These are phyloP conservation scores for Suhomyces sp. DNA, from an alignment of 805 yeast genomes.

Conservation along the genomic window DNA sequence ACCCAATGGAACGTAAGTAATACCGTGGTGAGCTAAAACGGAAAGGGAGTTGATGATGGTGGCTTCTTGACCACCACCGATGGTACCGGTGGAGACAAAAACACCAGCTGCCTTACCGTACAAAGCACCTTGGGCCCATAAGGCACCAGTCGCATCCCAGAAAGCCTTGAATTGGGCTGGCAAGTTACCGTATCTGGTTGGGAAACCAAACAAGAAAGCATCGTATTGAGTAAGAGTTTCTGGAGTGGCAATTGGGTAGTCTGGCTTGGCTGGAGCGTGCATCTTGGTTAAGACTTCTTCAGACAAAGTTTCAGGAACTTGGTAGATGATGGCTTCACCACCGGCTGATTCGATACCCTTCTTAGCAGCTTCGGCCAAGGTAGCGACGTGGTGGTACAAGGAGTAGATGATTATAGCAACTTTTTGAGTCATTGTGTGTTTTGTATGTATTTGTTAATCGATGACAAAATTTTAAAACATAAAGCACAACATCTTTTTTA, in stretches of 20 bases:
- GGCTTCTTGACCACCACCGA: slow-evolving; percentile 81
- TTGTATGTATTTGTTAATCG: neutral
- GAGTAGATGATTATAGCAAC: slow-evolving; percentile 58
- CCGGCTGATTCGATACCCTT: slow-evolving; percentile 72
- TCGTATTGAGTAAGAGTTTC: slow-evolving; percentile 64
- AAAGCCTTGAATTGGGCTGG: slow-evolving; percentile 78
- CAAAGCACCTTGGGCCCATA: slow-evolving; percentile 74
- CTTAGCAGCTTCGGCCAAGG: slow-evolving; percentile 64
- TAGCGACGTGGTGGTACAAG: slow-evolving; percentile 70
- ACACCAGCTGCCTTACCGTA: slow-evolving; percentile 72
- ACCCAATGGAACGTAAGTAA: slow-evolving; percentile 78
- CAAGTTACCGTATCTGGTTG: slow-evolving; percentile 79
- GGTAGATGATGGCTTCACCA: slow-evolving; percentile 62
- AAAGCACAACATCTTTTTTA: neutral
- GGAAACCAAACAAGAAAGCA: slow-evolving; percentile 80
- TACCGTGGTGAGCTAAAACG: slow-evolving; percentile 73
- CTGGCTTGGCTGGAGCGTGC: slow-evolving; percentile 55
- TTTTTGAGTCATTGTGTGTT: slow-evolving; percentile 26
- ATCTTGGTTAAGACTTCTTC: slow-evolving; percentile 53
- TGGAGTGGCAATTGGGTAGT: slow-evolving; percentile 58
- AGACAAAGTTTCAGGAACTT: slow-evolving; percentile 72
- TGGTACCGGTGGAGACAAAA: slow-evolving; percentile 71
- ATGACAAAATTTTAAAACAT: neutral
- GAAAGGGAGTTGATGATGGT: slow-evolving; percentile 66
- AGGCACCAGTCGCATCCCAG: slow-evolving; percentile 74